Percentiles rank a stretch among this genome's conserved stretches.
These are phyloP conservation scores for Trichoderma afroharzianum DNA, from an alignment of 2,329 filamentous ascomycete species.

Conservation along the genomic window DNA sequence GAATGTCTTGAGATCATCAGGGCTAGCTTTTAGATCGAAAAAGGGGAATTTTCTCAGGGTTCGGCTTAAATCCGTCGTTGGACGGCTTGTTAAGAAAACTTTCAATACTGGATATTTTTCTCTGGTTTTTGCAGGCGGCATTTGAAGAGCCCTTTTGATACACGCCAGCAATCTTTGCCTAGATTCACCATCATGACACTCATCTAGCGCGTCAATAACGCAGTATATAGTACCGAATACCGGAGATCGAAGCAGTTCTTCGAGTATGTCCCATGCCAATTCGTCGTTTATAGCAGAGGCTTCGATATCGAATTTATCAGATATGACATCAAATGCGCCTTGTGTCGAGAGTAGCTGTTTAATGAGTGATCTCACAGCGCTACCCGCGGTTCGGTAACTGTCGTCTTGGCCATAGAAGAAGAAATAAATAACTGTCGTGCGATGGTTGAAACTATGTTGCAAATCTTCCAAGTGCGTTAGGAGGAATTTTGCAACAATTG, in stretches of 20 bases:
- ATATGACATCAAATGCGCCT: background rate
- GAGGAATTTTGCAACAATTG: background rate
- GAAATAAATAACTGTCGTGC: background rate
- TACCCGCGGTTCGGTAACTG: background rate
- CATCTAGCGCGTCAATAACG: slow-evolving; percentile 1
- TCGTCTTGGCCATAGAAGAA: slow-evolving; percentile 7
- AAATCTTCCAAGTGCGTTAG: background rate
- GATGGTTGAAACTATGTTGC: too few relatives aligned
- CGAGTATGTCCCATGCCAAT: background rate
- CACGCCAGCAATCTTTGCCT: background rate
- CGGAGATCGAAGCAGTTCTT: background rate
- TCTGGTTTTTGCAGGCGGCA: background rate
- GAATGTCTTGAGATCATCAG: background rate
- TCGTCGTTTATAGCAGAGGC: background rate
- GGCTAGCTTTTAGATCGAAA: background rate
- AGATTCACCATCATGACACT: background rate
- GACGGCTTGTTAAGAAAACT: background rate
- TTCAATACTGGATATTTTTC: background rate
- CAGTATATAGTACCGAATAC: background rate
- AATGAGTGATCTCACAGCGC: background rate
- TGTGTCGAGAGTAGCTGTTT: background rate
- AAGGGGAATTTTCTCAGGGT: background rate
- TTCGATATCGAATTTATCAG: background rate
- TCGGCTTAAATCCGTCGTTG: background rate
- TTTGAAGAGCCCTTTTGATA: background rate